Base-by-base conservation (phyloP, 2,329 filamentous ascomycete genomes). In the Setomelanomma holmii region DNA sequence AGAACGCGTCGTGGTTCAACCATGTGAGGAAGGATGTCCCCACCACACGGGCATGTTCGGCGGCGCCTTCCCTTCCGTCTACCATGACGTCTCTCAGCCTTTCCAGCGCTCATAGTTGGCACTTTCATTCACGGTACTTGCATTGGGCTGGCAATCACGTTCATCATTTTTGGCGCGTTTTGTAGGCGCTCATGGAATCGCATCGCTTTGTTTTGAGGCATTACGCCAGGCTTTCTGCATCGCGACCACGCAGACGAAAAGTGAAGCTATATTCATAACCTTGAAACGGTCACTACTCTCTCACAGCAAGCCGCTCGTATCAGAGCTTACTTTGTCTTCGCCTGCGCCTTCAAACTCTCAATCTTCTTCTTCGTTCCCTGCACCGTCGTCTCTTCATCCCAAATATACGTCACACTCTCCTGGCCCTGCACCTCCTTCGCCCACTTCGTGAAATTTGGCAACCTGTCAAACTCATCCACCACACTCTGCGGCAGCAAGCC, bases 371-470 rank as follows among this genome's bases (percentile, higher is more conserved):
- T 53, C 8, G 58, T 69, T 3, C 39, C 51, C 8, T 48, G 20
- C 14, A 75, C n/a, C 2, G 63, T 48, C 1, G 17, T 40, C 38
- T 67, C 61, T 53, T 74, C 72, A 33, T 75, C 53, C 62, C 63
- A 75, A 34, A 74, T 67, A 27, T 69, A 71, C 5, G 79, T 85
- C 14, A 93, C 88, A 60, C 86, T 91, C 14, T 86, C 83, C 50
- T 90, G 82, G 52, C 78, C 77, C 4, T 81, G 72, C 2, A 88
- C 82, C 1, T 80, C 82, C 52, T 84, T 76, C 0, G 84, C 84
- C 89, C 89, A 93, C 58, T 82, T 84, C 66, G 80, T 81, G 69
- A 90, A 91, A 50, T 82, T 83, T 1, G 89, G 89, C n/a, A 87
- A 76, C 49, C 79, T 78, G 52, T 82, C 72, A 51, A 88, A 74